Conservation (phyloP, 192 early-diverging fungal genomes). For the Coemansia erecta region DNA sequence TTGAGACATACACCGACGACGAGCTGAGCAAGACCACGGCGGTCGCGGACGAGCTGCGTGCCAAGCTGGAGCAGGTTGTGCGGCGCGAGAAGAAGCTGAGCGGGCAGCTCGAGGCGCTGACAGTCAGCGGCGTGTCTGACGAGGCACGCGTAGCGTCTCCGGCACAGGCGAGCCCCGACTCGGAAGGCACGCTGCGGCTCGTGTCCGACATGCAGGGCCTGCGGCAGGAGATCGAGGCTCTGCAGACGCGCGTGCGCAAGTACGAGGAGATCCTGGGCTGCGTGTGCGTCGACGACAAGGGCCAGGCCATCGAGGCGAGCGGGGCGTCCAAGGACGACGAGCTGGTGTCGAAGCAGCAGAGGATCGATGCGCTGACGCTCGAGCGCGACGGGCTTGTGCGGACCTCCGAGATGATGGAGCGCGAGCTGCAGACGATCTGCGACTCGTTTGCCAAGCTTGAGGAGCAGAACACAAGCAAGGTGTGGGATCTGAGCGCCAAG, state of each 20-base stretch:
- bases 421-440: conserved; percentile 58
- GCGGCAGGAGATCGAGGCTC: conserved; percentile 19
- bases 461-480: conserved; percentile 77
- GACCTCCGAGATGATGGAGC: conserved; percentile 55
- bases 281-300: conserved; percentile 21
- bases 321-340: conserved; percentile 18
- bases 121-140: conserved; percentile 23
- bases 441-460: conserved; percentile 75
- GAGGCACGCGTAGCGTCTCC: conserved; percentile 28
- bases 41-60: conserved; percentile 50
- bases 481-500: conserved; percentile 72
- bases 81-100: conserved; percentile 51
- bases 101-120: conserved; percentile 47
- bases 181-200: conserved; percentile 16
- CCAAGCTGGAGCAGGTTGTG: conserved; percentile 51
- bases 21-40: conserved; percentile 53
- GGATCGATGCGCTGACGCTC: conserved; percentile 52
- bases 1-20: conserved; percentile 55
- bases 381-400: conserved; percentile 58
- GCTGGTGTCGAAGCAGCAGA: conserved; percentile 50
- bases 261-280: conserved; percentile 47
- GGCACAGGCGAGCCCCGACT: conserved; percentile 26
- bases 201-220: conserved; percentile 33
- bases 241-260: conserved; percentile 39
- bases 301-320: conserved; percentile 15